These are phyloP conservation scores for Xerocomellus chrysenteron DNA, from an alignment of 768 basidiomycete species.

Conservation along the genomic window DNA sequence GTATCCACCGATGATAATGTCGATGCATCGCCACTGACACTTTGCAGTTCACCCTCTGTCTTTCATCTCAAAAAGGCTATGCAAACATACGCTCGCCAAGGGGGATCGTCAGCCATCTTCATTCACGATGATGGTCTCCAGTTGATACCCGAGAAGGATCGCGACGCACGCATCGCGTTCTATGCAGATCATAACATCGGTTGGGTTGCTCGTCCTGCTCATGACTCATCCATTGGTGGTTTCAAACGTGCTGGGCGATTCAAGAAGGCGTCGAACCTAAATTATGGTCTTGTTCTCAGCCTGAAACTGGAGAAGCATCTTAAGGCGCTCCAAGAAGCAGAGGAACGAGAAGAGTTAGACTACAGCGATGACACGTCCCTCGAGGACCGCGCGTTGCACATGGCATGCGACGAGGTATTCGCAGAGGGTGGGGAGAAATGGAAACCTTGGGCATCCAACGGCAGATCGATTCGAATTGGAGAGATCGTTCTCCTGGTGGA, in stretches of 20 bases:
- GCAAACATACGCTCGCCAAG: slow-evolving; percentile 64
- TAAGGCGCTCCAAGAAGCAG: slow-evolving; percentile 39
- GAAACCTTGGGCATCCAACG: slow-evolving; percentile 78
- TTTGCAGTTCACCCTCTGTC: slow-evolving; percentile 61
- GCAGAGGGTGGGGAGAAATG: slow-evolving; percentile 55
- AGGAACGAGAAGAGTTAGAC: slow-evolving; percentile 39
- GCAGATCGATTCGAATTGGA: slow-evolving; percentile 70
- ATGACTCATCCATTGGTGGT: slow-evolving; percentile 24
- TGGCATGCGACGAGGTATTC: slow-evolving; percentile 74
- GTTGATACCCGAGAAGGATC: slow-evolving; percentile 45
- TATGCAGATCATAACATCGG: slow-evolving; percentile 60
- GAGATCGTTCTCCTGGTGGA: slow-evolving; percentile 83
- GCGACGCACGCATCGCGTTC: slow-evolving; percentile 47
- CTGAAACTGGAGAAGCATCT: slow-evolving; percentile 36
- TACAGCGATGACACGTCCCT: slow-evolving; percentile 44
- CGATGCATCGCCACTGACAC: not conserved
- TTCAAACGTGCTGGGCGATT: slow-evolving; percentile 68
- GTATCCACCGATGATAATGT: slow-evolving; percentile 24
- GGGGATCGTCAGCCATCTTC: slow-evolving; percentile 56
- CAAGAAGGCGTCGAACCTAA: slow-evolving; percentile 94
- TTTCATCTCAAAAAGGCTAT: slow-evolving; percentile 62
- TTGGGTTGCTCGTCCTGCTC: slow-evolving; percentile 58
- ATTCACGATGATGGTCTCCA: slow-evolving; percentile 65
- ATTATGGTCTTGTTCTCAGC: slow-evolving; percentile 60
- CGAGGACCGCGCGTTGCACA: slow-evolving; percentile 69